A percentile compares a stretch with the other conserved stretches of the same genome.
These are phyloP conservation scores for Calonectria montana DNA, from an alignment of 2,329 filamentous ascomycete species.

Conservation along the genomic window DNA sequence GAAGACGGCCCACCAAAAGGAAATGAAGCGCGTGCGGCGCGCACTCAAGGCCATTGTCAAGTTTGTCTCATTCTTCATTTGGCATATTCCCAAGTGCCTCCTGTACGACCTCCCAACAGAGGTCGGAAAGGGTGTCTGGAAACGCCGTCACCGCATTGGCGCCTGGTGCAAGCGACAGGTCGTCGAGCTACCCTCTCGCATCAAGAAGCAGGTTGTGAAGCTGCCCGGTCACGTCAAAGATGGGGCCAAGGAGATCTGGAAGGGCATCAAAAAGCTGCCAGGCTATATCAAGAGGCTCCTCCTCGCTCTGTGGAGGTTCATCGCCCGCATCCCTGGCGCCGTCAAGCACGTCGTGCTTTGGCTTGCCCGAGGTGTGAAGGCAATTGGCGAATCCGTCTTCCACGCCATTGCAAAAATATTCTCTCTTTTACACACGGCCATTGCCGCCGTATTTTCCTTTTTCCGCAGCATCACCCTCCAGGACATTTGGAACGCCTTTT, in stretches of 20 bases:
- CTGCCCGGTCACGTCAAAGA: constrained; percentile 27
- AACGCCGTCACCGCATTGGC: constrained; percentile 40
- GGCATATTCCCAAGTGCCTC: constrained; percentile 45
- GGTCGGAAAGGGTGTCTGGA: constrained; percentile 32
- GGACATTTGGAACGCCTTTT: constrained; percentile 54
- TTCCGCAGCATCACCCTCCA: constrained; percentile 50
- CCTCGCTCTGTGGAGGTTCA: constrained; percentile 24
- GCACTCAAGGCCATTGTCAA: constrained; percentile 36
- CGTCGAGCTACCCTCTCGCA: constrained; percentile 40
- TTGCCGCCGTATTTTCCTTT: constrained; percentile 48
- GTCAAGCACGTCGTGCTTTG: constrained; percentile 42
- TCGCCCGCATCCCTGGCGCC: constrained; percentile 41
- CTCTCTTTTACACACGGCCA: constrained; percentile 51
- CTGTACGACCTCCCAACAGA: constrained; percentile 43
- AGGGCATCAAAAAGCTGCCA: constrained; percentile 36
- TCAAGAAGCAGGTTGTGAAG: constrained; percentile 33
- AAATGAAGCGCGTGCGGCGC: constrained; percentile 40
- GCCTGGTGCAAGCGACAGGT: constrained; percentile 46
- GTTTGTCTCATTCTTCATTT: constrained; percentile 44
- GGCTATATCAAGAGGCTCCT: constrained; percentile 14
- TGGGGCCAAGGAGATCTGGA: constrained; percentile 26
- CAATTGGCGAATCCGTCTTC: constrained; percentile 38
- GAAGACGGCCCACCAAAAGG: constrained; percentile 45
- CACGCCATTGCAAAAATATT: constrained; percentile 41
- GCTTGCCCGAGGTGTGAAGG: constrained; percentile 45